Evolutionary conservation across 2,329 filamentous ascomycete species (phyloP), one percentile per base, ranked within the genome.

Genomic region (Ophioceras dolichostomum): DNA sequence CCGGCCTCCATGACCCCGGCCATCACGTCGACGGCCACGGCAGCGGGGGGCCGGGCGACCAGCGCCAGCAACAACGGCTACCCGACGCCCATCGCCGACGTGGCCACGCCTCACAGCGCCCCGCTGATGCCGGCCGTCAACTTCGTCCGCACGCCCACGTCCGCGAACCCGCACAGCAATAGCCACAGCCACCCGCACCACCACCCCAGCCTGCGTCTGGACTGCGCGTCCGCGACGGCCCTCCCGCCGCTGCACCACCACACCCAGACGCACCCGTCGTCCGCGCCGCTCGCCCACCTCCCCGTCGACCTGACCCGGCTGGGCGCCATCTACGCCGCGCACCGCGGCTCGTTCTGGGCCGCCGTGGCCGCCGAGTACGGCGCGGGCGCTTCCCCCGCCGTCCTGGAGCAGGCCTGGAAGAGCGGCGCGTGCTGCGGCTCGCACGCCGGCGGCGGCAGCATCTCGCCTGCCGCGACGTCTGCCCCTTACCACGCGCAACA

Each of bases 311-410:
- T 77, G 49, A 62, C 69, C 20, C 78, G 80, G 34, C 75, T 89
- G 18, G 71, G 76, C 34, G 66, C 71, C 42, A 73, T 87, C 46
- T 88, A 88, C 57, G 70, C 76, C 37, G 63, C 71, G 7, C 81
- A 85, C 57, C 75, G 80, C 31, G 65, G 69, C 36, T 70, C 73
- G 8, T 88, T 89, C 61, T 89, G 83, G 83, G 65, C 71, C 24
- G 67, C 72, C 34, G 70, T 89, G 26, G 81, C 82, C 21, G 63
- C 72, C 19, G 80, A 86, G 49, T 88, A 88, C 50, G 81, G 81
- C 37, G 56, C 62, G 12, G 71, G 75, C 24, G 67, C 68, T 2
- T 77, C 73, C 34, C 73, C 80, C 2, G 64, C 68, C 12, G 64
- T 75, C 24, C 65, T 86, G 16, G 81, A 85, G 59, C 76, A 79